Base-by-base conservation (phyloP, 352 stramenopile genomes). In the Globisporangium radiosum region DNA sequence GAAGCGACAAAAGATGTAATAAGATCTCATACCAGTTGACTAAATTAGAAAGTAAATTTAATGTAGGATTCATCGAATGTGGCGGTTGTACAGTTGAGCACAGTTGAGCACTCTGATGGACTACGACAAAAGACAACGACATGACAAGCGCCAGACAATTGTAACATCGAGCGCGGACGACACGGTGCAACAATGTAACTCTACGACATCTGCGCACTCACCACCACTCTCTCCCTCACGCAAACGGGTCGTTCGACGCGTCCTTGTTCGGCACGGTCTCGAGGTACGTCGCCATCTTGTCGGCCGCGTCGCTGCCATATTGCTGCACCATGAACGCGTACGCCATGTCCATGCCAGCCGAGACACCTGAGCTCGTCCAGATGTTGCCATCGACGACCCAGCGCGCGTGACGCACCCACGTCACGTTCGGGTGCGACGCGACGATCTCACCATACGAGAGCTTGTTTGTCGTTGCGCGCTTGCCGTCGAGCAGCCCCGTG, bases 341-440 rank as follows among this genome's bases (percentile, higher is more conserved):
- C 13, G 68, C 64, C 67, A 76, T 72, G 56, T 76, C 69, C 64
- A 73, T 76, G 55, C 69, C 69, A 8, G 69, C 69, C 0, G 67
- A 66, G n/a, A 76, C 61, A 11, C 69, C 69, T 2, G 63, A 75
- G 43, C 54, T 68, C 38, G 62, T 75, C 64, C 61, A 75, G 62
- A 75, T 62, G 15, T 75, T 71, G 60, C 67, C 67, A 17, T 76
- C 69, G 19, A 70, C 66, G 59, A 75, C 67, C 69, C 69, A 76
- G 33, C 67, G 62, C 10, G 67, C 69, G 13, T 72, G 54, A 13
- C 49, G 33, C 11, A 75, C 61, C 67, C 69, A 76, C 1, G 69
- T 10, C 11, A 76, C 68, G 5, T 13, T n/a, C 7, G 63, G 57
- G 17, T 61, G 48, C 11, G 38, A 39, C 17, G 8, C 15, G 15